Evolutionary conservation across 495 filamentous ascomycete species (phyloP).

Genomic region (Penicillium flavigenum): DNA sequence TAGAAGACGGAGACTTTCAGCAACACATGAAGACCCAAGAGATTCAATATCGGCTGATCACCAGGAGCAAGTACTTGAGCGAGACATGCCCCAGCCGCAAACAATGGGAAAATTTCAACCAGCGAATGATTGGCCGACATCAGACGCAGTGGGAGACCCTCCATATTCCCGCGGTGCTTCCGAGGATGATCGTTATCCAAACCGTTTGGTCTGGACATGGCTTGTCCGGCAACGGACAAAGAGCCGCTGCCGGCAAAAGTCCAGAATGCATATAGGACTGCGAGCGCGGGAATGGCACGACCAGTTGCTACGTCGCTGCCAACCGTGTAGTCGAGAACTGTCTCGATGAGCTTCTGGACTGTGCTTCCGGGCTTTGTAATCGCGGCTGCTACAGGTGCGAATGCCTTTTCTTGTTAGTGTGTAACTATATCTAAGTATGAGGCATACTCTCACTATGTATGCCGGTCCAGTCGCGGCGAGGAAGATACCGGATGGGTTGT

Average conservation of each 20-base stretch:
- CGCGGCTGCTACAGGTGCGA: not conserved
- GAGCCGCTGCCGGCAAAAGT: not conserved
- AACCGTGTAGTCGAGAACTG: not conserved
- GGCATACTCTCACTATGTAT: not conserved
- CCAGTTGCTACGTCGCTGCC: not conserved
- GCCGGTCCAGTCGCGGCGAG: not conserved
- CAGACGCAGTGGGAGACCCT: not conserved
- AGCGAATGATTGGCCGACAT: constrained; percentile 1
- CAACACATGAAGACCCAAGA: constrained; percentile 1
- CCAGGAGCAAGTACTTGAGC: not conserved
- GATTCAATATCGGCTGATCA: not conserved
- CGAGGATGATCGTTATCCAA: not conserved
- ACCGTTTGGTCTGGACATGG: not conserved
- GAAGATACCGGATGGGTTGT: not conserved
- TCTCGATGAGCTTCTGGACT: not conserved
- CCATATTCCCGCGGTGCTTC: not conserved
- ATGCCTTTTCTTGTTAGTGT: not conserved
- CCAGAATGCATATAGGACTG: not conserved
- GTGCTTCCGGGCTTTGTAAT: not conserved
- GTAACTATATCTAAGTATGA: not conserved
- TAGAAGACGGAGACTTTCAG: not conserved
- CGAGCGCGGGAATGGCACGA: not conserved
- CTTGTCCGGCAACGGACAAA: constrained; percentile 1
- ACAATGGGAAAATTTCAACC: not conserved
- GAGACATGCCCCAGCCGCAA: not conserved